Percentiles rank a stretch among this genome's conserved stretches.
phyloP scores from a whole-genome alignment of 352 stramenopile species.

The Phytopythium vexans region DNA sequence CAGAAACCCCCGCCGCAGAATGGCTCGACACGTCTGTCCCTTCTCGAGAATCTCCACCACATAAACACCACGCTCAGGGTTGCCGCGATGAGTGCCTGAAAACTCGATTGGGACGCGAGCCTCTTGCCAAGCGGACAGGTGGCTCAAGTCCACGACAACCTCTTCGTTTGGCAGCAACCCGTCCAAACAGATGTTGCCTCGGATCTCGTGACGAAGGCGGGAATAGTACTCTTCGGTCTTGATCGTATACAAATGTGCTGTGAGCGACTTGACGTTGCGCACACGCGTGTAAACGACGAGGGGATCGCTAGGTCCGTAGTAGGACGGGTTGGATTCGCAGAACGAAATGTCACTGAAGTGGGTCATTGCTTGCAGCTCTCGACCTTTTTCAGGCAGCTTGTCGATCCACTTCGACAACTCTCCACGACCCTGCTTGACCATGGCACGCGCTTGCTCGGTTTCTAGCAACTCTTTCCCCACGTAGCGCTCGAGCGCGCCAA shows the following conservation, averaged over 20 bases:
- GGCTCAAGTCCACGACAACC: conserved; percentile 39
- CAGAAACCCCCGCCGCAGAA: conserved; percentile 55
- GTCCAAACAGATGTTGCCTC: conserved; percentile 49
- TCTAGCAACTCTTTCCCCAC: conserved; percentile 16
- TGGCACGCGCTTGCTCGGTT: conserved; percentile 17
- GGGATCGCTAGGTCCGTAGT: conserved; percentile 36
- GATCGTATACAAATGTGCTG: conserved; percentile 59
- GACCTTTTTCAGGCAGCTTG: conserved; percentile 23
- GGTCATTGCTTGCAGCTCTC: conserved; percentile 11
- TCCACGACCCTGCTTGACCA: conserved; percentile 25
- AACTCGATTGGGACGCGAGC: conserved; percentile 31
- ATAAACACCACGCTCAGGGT: conserved; percentile 39
- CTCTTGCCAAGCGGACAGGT: conserved; percentile 44
- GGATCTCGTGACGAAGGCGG: conserved; percentile 39
- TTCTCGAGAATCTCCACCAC: conserved; percentile 64
- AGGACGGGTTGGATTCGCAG: conserved; percentile 41
- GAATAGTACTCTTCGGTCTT: conserved; percentile 58
- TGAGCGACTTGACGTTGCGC: conserved; percentile 48
- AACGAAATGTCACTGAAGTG: conserved; percentile 30
- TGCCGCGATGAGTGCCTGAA: conserved; percentile 5
- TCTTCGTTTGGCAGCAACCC: conserved; percentile 58
- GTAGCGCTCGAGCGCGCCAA: conserved; percentile 9
- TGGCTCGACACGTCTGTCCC: conserved; percentile 46
- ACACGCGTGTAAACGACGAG: conserved; percentile 36
- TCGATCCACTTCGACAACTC: conserved; percentile 26